Conservation (phyloP, 345 rosid species). For the Turritis glabra region DNA sequence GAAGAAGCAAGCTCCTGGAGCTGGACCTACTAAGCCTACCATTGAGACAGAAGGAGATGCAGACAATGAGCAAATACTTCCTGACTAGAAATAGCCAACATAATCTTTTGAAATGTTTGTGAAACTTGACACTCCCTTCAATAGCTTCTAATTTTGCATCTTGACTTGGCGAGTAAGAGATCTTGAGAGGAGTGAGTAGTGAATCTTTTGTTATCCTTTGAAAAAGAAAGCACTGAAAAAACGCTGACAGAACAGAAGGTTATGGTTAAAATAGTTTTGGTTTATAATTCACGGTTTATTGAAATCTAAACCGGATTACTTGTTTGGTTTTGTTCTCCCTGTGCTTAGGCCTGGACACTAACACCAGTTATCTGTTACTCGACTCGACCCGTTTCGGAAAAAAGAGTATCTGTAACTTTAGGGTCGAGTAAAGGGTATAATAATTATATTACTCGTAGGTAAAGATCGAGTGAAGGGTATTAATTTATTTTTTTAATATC, state of each 20-base stretch:
- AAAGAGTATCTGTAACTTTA: no score
- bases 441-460: no score
- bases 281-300: not conserved
- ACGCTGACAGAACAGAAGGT: not conserved
- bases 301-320: no score
- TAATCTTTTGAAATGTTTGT: slow-evolving; percentile 11
- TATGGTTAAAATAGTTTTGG: not conserved
- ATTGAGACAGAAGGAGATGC: slow-evolving; percentile 94
- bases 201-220: slow-evolving; percentile 1
- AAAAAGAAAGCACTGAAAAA: not conserved
- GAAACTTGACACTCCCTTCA: slow-evolving; percentile 12
- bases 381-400: no score
- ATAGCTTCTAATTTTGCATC: slow-evolving; percentile 14
- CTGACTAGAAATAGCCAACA: slow-evolving; percentile 51
- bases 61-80: slow-evolving; percentile 84
- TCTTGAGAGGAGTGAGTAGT: not conserved
- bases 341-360: no score
- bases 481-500: no score
- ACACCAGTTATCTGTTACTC: no score
- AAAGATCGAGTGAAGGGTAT: no score
- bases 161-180: not conserved
- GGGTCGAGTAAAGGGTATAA: no score
- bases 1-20: slow-evolving; percentile 87
- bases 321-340: not conserved
- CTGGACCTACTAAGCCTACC: slow-evolving; percentile 65